Percentiles rank a stretch among this genome's conserved stretches.
Evolutionary conservation across 2,329 filamentous ascomycete species (phyloP).

Genomic region (Epichloe amarillans): DNA sequence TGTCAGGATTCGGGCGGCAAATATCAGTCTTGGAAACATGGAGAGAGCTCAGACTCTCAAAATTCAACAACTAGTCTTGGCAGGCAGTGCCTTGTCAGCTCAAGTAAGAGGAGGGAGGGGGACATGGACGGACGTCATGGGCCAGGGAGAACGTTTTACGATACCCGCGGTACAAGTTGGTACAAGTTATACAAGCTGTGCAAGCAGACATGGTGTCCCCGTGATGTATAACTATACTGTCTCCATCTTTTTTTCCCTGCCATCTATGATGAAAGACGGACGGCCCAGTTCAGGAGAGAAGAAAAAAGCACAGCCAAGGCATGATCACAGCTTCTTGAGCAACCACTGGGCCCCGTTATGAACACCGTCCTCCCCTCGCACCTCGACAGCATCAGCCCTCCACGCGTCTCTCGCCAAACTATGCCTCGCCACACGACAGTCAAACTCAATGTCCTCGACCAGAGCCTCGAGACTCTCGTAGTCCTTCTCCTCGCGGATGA

Average conservation of each 20-base stretch:
- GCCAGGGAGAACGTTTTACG: neutral
- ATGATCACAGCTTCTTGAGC: slow-evolving; percentile 8
- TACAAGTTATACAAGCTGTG: neutral
- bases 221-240: too few relatives aligned
- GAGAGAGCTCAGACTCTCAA: neutral
- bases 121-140: neutral
- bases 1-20: neutral
- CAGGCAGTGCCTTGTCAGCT: neutral
- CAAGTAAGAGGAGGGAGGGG: neutral
- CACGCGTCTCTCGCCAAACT: slow-evolving; percentile 58
- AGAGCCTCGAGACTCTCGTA: slow-evolving; percentile 74
- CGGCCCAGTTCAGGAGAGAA: neutral
- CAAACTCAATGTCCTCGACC: slow-evolving; percentile 75
- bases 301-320: neutral
- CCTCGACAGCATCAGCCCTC: slow-evolving; percentile 26
- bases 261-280: too few relatives aligned
- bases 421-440: slow-evolving; percentile 68
- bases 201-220: neutral
- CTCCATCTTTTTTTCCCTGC: neutral
- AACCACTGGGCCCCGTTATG: slow-evolving; percentile 24
- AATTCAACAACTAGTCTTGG: neutral
- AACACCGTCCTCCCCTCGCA: slow-evolving; percentile 6
- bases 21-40: neutral
- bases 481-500: slow-evolving; percentile 79
- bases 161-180: neutral